Evolutionary conservation across 2,329 filamentous ascomycete species (phyloP).

Genomic region (Scedosporium apiospermum): DNA sequence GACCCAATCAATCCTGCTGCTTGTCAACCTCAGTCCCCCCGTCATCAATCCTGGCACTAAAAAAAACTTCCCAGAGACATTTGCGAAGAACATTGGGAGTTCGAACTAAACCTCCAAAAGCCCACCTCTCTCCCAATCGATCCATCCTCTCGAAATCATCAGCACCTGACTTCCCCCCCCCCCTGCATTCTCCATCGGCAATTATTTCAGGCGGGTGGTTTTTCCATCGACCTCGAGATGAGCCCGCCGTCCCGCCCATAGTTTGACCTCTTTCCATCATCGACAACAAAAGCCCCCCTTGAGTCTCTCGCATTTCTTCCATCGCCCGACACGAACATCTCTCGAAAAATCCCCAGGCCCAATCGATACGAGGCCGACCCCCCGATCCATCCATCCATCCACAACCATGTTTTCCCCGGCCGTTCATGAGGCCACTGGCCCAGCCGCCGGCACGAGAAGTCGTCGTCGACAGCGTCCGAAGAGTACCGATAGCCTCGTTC

Average conservation of each 20-base stretch:
- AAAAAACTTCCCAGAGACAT: conserved; percentile 1
- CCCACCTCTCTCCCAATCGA: neutral
- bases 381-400: neutral
- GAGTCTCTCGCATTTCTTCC: neutral
- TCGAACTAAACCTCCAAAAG: neutral
- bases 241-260: neutral
- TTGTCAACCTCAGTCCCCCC: neutral
- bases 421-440: conserved; percentile 35
- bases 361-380: neutral
- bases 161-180: neutral
- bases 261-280: neutral
- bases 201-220: neutral
- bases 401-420: conserved; percentile 51
- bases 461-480: conserved; percentile 52
- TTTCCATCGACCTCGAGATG: conserved; percentile 4
- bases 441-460: conserved; percentile 48
- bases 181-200: neutral
- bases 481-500: conserved; percentile 42
- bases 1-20: conserved; percentile 2
- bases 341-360: neutral
- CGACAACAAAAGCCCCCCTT: neutral
- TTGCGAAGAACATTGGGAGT: neutral
- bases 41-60: neutral
- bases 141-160: neutral
- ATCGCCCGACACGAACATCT: neutral